Evolutionary conservation across 768 basidiomycete species (phyloP).

Genomic region (Amanita jacksonii): DNA sequence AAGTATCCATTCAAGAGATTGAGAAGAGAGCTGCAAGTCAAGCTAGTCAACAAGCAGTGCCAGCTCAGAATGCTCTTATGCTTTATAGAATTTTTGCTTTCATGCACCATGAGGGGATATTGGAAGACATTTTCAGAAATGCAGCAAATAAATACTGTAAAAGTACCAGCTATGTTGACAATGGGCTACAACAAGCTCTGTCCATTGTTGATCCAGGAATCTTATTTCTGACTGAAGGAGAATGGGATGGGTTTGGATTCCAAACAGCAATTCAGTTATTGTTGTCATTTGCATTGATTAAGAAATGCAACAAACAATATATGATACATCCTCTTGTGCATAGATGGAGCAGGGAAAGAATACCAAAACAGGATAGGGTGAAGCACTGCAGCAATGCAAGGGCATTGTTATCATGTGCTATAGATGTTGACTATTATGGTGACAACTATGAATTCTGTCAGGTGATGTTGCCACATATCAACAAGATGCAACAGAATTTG

Average conservation of each 20-base stretch:
- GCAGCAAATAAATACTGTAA: no score
- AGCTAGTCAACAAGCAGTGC: no score
- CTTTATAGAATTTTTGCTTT: no score
- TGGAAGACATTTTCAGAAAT: no score
- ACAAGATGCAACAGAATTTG: neutral
- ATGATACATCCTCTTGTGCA: constrained; percentile 12
- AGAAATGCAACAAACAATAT: constrained; percentile 5
- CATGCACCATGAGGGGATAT: no score
- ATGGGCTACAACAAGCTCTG: no score
- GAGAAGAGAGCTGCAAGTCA: no score
- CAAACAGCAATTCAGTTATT: constrained; percentile 12
- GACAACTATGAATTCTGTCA: constrained; percentile 1
- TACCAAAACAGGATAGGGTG: neutral
- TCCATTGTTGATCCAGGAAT: neutral
- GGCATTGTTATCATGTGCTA: constrained; percentile 2
- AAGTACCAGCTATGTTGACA: no score
- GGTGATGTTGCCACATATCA: constrained; percentile 8
- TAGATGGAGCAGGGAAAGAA: constrained; percentile 1
- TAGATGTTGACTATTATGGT: neutral
- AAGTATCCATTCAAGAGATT: no score
- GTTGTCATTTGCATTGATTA: constrained; percentile 12
- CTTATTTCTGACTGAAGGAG: neutral
- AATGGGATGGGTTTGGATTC: constrained; percentile 12
- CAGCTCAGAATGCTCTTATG: no score
- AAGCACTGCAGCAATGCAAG: neutral